A percentile compares a stretch with the other conserved stretches of the same genome.
Conservation (phyloP, 305 asterid genomes). For the Fraxinus velutina region DNA sequence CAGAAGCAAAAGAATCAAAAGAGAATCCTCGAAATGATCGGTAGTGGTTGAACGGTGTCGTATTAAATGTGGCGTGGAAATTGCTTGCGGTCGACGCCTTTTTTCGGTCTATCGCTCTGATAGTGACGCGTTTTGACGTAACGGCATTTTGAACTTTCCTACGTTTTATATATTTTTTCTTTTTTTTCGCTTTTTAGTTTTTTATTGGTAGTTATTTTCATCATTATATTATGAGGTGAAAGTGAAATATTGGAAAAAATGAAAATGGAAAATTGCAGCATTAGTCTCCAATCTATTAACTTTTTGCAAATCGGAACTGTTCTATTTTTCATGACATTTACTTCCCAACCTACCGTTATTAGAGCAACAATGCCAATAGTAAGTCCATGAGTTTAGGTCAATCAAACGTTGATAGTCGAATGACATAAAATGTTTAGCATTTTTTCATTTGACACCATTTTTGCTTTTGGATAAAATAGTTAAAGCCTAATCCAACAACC, state of each 20-base stretch:
- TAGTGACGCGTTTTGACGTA: not conserved
- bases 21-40: conserved; percentile 27
- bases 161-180: too few relatives aligned
- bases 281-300: not conserved
- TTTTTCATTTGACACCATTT: not conserved
- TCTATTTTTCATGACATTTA: not conserved
- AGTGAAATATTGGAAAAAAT: not conserved
- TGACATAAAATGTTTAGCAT: not conserved
- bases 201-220: not conserved
- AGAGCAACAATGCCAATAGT: not conserved
- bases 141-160: not conserved
- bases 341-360: not conserved
- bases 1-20: not conserved
- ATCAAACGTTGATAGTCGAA: not conserved
- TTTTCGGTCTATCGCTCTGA: not conserved
- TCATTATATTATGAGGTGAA: not conserved
- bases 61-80: not conserved
- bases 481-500: not conserved
- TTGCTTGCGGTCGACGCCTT: not conserved
- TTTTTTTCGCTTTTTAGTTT: not conserved
- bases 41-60: conserved; percentile 28
- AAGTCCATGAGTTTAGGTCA: not conserved
- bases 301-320: not conserved
- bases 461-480: too few relatives aligned
- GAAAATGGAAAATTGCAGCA: not conserved